These are phyloP conservation scores for Bipolaris oryzae DNA, from an alignment of 2,329 filamentous ascomycete genomes.

Conservation along the genomic window DNA sequence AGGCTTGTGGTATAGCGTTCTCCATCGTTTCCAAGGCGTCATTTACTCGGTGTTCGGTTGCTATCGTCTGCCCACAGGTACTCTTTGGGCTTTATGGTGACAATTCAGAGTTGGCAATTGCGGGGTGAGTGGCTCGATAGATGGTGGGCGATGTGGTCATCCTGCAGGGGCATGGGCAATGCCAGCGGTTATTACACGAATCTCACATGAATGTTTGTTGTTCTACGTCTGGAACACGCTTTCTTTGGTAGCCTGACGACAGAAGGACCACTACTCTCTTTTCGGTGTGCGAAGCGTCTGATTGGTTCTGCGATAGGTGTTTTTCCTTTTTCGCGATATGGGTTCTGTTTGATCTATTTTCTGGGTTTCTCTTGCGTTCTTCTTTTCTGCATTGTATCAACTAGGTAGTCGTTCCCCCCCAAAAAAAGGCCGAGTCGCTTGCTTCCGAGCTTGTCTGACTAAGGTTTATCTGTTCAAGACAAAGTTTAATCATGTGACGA, in stretches of 20 bases:
- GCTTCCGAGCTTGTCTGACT: conserved; percentile 26
- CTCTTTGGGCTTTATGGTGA: conserved; percentile 30
- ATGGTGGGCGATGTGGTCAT: conserved; percentile 28
- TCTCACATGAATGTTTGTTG: conserved; percentile 43
- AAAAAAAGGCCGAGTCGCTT: conserved; percentile 36
- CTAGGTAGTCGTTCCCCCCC: conserved; percentile 36
- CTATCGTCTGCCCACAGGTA: conserved; percentile 32
- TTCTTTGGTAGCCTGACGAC: conserved; percentile 17
- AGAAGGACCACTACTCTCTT: conserved; percentile 29
- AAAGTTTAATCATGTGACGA: not conserved
- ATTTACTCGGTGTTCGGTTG: conserved; percentile 43
- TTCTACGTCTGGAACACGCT: conserved; percentile 32
- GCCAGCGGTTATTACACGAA: conserved; percentile 38
- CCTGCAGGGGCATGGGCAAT: conserved; percentile 28
- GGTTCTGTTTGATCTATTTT: conserved; percentile 21
- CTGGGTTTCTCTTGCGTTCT: conserved; percentile 23
- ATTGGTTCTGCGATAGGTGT: conserved; percentile 22
- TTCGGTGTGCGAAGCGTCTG: conserved; percentile 30
- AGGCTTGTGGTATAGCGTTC: conserved; percentile 36
- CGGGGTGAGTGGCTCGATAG: conserved; percentile 25
- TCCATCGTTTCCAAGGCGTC: conserved; percentile 41
- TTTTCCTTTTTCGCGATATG: conserved; percentile 17
- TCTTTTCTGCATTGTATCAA: conserved; percentile 42
- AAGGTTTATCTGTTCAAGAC: conserved; percentile 24
- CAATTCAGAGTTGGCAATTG: conserved; percentile 34